Base-by-base conservation (phyloP, 352 stramenopile species). In the Phytopythium kandeliae region DNA sequence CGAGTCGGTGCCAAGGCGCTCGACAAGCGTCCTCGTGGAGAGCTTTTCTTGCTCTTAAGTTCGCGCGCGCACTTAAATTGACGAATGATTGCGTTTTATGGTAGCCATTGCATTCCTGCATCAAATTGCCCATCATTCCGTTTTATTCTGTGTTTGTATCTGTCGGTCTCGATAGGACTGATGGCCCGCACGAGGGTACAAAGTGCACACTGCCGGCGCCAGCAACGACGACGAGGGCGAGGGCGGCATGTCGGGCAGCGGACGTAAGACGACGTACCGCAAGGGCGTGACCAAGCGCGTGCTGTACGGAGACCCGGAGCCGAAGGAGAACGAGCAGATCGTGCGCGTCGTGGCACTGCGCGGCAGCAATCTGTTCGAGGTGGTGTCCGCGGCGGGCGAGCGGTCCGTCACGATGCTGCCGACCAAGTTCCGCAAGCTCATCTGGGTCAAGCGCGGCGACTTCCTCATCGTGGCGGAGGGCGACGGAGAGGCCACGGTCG, bases 341-440 rank as follows among this genome's bases (percentile, higher is more conserved):
- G 95, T 96, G 45, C 86, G 89, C 48, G 94, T 98, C 13, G 71
- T 96, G 35, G 79, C 82, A 16, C 82, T 97, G 54, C 74, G 96
- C 51, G 96, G 96, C 38, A 92, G 81, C 51, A 99, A 99, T 69
- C 83, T 98, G 57, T 98, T 99, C 62, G 92, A 98, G 73, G 89
- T 94, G 26, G 64, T 78, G 53, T 71, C 90, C 40, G 65, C 68
- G 1, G 57, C 77, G 33, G 86, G 80, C 44, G 51, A 58, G 22
- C 78, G 67, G 47, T 63, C 74, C 10, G 67, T 99, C 50, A 97
- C 96, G 25, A 97, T 99, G 68, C 76, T 99, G 56, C 96, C 96
- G 17, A 98, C 96, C 36, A 98, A 98, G 62, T 99, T 98, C 71
- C 88, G 93, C 56, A 99, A 99, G 75, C 80, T 99, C 26, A 98